These are phyloP conservation scores for Aureobasidium namibiae DNA, from an alignment of 2,329 filamentous ascomycete genomes.

Conservation along the genomic window DNA sequence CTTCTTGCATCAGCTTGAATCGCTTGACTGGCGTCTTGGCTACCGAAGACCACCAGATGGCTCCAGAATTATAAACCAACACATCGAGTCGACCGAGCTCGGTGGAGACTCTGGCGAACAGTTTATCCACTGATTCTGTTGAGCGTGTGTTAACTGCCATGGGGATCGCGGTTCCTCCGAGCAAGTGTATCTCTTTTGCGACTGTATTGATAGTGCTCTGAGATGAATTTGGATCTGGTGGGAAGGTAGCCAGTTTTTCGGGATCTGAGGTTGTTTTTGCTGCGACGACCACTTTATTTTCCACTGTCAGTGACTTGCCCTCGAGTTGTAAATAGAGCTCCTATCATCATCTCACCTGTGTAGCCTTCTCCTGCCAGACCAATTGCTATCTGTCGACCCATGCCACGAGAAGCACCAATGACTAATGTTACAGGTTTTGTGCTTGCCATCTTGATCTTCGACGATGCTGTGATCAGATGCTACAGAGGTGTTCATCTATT, in stretches of 20 bases:
- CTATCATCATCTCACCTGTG: slow-evolving; percentile 43
- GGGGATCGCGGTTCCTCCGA: slow-evolving; percentile 56
- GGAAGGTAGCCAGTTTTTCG: slow-evolving; percentile 49
- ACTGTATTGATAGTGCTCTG: slow-evolving; percentile 75
- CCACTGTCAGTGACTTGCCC: neutral
- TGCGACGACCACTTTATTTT: slow-evolving; percentile 59
- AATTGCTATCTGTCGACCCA: slow-evolving; percentile 72
- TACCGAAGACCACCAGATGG: slow-evolving; percentile 76
- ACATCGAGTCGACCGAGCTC: slow-evolving; percentile 54
- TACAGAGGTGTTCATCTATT: neutral
- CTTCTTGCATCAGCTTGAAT: slow-evolving; percentile 58
- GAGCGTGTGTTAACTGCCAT: slow-evolving; percentile 52
- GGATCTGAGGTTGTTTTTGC: slow-evolving; percentile 67
- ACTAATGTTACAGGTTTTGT: slow-evolving; percentile 21
- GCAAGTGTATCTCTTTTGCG: slow-evolving; percentile 59
- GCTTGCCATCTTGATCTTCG: neutral
- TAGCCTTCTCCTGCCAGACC: slow-evolving; percentile 66
- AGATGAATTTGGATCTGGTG: slow-evolving; percentile 67
- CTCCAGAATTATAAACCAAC: slow-evolving; percentile 74
- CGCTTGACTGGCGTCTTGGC: slow-evolving; percentile 53
- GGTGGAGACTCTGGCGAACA: neutral
- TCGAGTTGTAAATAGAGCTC: neutral
- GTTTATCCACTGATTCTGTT: neutral
- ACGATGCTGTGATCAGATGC: neutral
- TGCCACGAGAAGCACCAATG: slow-evolving; percentile 58